A percentile compares a stretch with the other conserved stretches of the same genome.
Conservation (phyloP, 2,329 filamentous ascomycete species). For the Beauveria rudraprayagi region DNA sequence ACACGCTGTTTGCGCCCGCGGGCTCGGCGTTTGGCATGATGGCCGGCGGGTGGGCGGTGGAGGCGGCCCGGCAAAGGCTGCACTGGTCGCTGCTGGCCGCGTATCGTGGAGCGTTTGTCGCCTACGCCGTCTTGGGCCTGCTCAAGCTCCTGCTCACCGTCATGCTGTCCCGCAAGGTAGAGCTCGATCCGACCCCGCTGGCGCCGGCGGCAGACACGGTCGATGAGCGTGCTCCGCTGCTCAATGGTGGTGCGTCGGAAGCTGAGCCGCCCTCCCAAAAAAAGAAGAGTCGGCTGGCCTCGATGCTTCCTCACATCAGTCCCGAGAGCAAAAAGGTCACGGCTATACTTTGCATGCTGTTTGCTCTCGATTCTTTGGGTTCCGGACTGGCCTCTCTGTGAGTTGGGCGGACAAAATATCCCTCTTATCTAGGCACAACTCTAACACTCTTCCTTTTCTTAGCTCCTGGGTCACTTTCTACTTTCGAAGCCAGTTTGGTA, state of each 20-base stretch:
- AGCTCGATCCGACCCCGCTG: slow-evolving; percentile 23
- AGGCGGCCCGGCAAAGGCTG: slow-evolving; percentile 34
- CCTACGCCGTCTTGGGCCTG: slow-evolving; percentile 48
- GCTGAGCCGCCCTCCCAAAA: neutral
- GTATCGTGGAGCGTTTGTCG: slow-evolving; percentile 49
- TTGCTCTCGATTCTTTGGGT: slow-evolving; percentile 61
- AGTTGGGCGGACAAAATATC: slow-evolving; percentile 21
- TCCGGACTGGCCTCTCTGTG: slow-evolving; percentile 60
- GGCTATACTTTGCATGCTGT: slow-evolving; percentile 56
- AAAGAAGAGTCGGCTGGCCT: slow-evolving; percentile 10
- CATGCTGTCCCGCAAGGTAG: slow-evolving; percentile 38
- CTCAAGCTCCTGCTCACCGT: slow-evolving; percentile 48
- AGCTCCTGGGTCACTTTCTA: slow-evolving; percentile 52
- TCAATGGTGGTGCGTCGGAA: slow-evolving; percentile 7
- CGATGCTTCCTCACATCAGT: slow-evolving; percentile 50
- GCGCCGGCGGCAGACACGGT: neutral
- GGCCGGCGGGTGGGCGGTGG: slow-evolving; percentile 50
- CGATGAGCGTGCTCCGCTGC: slow-evolving; percentile 19
- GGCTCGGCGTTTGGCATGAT: slow-evolving; percentile 55
- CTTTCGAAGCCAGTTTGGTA: slow-evolving; percentile 40
- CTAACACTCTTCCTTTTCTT: neutral
- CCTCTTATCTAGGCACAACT: neutral
- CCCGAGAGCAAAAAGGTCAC: slow-evolving; percentile 45
- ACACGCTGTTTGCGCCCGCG: slow-evolving; percentile 47
- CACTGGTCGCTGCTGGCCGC: slow-evolving; percentile 37